Evolutionary conservation across 192 early-diverging fungal species (phyloP), one percentile per base, ranked within the genome.

Genomic region (Backusella mclennaniae): DNA sequence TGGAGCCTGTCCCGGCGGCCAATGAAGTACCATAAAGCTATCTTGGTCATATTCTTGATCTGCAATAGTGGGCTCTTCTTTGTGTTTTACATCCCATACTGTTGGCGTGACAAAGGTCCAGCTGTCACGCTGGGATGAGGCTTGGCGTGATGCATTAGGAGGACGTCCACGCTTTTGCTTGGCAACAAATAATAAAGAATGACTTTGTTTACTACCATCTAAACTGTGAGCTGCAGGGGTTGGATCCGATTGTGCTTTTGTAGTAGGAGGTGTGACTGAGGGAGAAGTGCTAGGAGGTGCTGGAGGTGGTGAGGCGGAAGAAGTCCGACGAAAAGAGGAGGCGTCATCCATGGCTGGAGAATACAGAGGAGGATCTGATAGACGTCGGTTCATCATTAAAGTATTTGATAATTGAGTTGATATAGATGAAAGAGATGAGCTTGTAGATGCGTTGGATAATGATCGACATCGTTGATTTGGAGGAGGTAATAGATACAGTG

Each of bases 61-160:
- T 39, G 38, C 23, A n/a, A 69, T 8, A 23, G 42, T 29, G 1
- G n/a, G 38, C 12, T 41, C 52, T 7, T 74, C 73, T 41, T 23
- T n/a, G 36, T 66, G 59, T 35, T 74, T 73, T 19, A 81, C 80
- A 66, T 81, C 80, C 74, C 77, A 83, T 12, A 83, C 81, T 6
- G 81, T 83, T 12, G 81, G 81, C 2, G 81, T 79, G 21, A 83
- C 52, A 75, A 83, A 83, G 1, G 77, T 79, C 69, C 69, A 83
- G 26, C 59, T 17, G 21, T 76, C 75, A 44, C 59, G 66, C 23
- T 63, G 35, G 19, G 66, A 67, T 33, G 29, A 44, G 23, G n/a
- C 42, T 26, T 35, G 49, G 19, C 63, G 66, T 21, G 44, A 31
- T 38, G 75, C 73, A 69, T 77, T 77, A 38, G 76, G 73, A 14